Percentiles rank a stretch among this genome's conserved stretches.
Evolutionary conservation across 495 filamentous ascomycete genomes (phyloP).

Genomic region (Aspergillus ostianus): DNA sequence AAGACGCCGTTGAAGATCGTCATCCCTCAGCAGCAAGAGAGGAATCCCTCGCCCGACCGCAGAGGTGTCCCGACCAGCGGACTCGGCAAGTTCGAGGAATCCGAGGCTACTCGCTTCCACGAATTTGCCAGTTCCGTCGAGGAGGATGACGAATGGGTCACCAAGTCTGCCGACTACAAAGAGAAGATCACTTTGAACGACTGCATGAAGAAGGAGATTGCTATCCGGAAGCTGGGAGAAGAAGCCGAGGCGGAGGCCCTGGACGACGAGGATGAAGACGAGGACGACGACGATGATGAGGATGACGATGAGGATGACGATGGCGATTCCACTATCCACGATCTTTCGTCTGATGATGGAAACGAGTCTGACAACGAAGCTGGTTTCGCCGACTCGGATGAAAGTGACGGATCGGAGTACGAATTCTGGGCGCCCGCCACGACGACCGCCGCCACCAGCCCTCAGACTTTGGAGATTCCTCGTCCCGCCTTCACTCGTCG

Average conservation of each 20-base stretch:
- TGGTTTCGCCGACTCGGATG: constrained; percentile 88
- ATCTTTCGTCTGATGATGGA: constrained; percentile 58
- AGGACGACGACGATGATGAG: constrained; percentile 61
- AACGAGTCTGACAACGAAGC: constrained; percentile 96
- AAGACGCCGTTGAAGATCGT: constrained; percentile 11
- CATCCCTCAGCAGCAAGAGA: constrained; percentile 4
- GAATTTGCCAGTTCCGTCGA: constrained; percentile 84
- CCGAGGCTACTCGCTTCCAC: constrained; percentile 77
- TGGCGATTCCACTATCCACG: constrained; percentile 63
- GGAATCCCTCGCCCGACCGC: constrained; percentile 14
- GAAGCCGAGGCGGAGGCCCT: constrained; percentile 87
- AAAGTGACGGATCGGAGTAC: constrained; percentile 70
- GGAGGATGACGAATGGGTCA: constrained; percentile 85
- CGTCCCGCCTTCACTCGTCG: constrained; percentile 46
- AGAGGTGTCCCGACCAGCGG: constrained; percentile 39
- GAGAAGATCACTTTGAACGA: constrained; percentile 82
- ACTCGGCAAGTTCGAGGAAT: constrained; percentile 58
- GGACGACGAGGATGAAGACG: constrained; percentile 70
- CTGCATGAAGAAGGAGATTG: constrained; percentile 85
- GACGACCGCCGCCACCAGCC: constrained; percentile 56
- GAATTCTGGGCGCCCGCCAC: constrained; percentile 72
- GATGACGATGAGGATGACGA: constrained; percentile 57
- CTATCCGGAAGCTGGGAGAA: constrained; percentile 80
- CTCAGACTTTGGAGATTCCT: constrained; percentile 47
- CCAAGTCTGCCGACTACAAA: constrained; percentile 58